Base-by-base conservation (phyloP, 371 early-diverging fungal species). In the Blakeslea trispora region DNA sequence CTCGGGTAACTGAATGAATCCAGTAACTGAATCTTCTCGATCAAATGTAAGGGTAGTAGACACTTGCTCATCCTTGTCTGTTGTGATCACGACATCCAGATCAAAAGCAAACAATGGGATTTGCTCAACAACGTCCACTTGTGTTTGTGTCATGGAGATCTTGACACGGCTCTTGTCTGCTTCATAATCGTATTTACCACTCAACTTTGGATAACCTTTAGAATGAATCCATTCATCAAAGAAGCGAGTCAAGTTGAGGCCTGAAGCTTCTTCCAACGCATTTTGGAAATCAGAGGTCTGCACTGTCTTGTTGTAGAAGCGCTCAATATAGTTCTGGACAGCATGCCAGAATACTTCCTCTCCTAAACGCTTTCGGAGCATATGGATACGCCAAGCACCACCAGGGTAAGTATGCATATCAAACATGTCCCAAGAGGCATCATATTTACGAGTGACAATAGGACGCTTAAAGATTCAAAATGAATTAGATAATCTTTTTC, bases 221-320 rank as follows among this genome's bases (percentile, higher is more conserved):
- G 79, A 74, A 54, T 77, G 72, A 23, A 83, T 45, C 81, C 82
- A 85, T 60, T 85, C 79, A 67, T 85, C 86, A 66, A 85, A 85
- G 64, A 85, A 85, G 9, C 71, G 74, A 21, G 76, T 72, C 42
- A 85, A 47, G 54, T 83, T 83, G 9, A 85, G 56, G 14, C 83
- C 83, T 13, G 74, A 74, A 2, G 63, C 70, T 46, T 61, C 47
- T 54, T 85, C 85, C 10, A 85, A 50, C 28, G 65, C 66, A 28
- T 58, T 58, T 37, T 77, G 76, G 59, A 85, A 83, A 58, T 83
- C 83, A 10, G 76, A 75, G 6, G 85, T 85, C 55, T 81, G 74
- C 13, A 79, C 83, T 0, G 66, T 71, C 45, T 74, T 64, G 14
- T 58, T 52, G 2, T 68, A 53, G 49, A 54, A 78, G 4, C 50